Evolutionary conservation across 768 basidiomycete species (phyloP), one percentile per base, ranked within the genome.

Genomic region (Suillus tomentosus): DNA sequence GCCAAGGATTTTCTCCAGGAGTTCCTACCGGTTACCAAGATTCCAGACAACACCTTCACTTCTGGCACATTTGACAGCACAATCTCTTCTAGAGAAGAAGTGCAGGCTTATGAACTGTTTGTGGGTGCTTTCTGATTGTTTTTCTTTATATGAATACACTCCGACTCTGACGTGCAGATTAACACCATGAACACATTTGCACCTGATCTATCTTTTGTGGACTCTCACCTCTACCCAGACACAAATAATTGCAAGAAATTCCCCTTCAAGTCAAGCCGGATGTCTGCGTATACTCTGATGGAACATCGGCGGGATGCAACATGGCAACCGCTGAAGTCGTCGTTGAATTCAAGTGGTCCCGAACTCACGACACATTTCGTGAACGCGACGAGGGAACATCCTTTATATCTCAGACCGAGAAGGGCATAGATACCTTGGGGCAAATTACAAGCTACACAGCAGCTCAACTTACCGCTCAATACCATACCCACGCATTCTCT

Each of bases 401-500:
- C 45, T 47, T 47, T 39, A 8, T 42, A 22, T 37, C 36, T 39
- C 37, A 39, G 37, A 59, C 31, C 45, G n/a, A 22, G 19, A 47
- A 47, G 45, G 45, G n/a, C 3, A 47, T 47, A 36, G 63, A 69
- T 22, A 62, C 62, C 6, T 54, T 63, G 1, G 73, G 73, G 0
- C 73, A 78, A 60, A 63, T 78, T 13, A 66, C 69, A 5, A 58
- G 66, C 24, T 77, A 75, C 51, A 66, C 67, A 4, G 67, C 71
- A 19, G 71, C 72, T 43, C 61, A 69, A 9, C 43, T 64, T 31
- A 67, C 64, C 57, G 40, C 61, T 11, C 76, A 79, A 60, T 74
- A 74, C 61, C 74, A 78, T 2, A 67, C 69, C 8, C 72, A 71
- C 24, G 55, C 73, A 3, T 79, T 80, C 66, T 70, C 69, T 2